phyloP scores from a whole-genome alignment of 805 yeast genomes.

The Nakazawaea wyomingensis region DNA sequence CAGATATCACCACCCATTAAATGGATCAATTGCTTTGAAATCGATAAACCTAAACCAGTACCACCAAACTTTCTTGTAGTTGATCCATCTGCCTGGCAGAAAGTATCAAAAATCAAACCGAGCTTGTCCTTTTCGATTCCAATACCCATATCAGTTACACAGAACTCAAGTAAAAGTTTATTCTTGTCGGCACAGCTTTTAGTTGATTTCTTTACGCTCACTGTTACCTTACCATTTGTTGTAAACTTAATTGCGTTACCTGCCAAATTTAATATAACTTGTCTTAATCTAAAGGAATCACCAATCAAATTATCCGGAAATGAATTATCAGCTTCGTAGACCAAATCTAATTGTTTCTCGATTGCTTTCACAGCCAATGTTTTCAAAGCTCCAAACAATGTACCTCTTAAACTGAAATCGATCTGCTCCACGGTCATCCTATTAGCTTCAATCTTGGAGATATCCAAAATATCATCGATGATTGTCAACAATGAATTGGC shows the following conservation, averaged over 20 bases:
- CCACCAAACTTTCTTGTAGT: constrained; percentile 92
- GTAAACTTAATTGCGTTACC: constrained; percentile 92
- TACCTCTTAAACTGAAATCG: constrained; percentile 79
- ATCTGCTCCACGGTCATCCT: constrained; percentile 90
- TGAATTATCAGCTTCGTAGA: constrained; percentile 78
- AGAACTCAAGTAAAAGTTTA: constrained; percentile 63
- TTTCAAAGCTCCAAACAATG: constrained; percentile 85
- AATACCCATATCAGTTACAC: constrained; percentile 88
- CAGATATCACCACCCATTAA: constrained; percentile 93
- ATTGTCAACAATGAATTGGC: constrained; percentile 83
- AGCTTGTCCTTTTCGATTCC: constrained; percentile 84
- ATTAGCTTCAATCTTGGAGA: constrained; percentile 89
- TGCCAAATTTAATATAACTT: constrained; percentile 78
- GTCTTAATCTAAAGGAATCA: constrained; percentile 83
- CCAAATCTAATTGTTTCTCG: constrained; percentile 74
- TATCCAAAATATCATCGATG: constrained; percentile 86
- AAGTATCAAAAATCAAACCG: constrained; percentile 81
- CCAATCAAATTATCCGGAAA: constrained; percentile 86
- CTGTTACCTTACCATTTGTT: constrained; percentile 73
- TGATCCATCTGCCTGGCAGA: constrained; percentile 92
- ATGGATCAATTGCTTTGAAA: constrained; percentile 81
- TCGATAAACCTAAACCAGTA: constrained; percentile 84
- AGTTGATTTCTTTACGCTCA: constrained; percentile 58
- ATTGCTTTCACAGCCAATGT: constrained; percentile 87
- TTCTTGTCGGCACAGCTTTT: constrained; percentile 31